Percentiles rank a stretch among this genome's conserved stretches.
Conservation (phyloP, 257 asterid genomes). For the Solanum paucissectum region DNA sequence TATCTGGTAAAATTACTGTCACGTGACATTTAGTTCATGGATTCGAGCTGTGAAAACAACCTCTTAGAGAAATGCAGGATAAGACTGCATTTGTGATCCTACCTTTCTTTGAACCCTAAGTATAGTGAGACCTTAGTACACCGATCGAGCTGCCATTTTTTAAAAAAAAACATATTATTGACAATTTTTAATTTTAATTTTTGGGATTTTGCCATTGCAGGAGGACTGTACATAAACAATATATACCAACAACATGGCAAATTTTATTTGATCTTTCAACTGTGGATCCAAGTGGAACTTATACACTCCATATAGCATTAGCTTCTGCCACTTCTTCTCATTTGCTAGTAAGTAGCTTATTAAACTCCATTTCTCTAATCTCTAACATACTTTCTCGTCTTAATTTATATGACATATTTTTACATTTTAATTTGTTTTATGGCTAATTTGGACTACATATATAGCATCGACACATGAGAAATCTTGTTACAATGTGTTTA, state of each 20-base stretch:
- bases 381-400: too few relatives aligned
- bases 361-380: not conserved
- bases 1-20: not conserved
- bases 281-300: constrained; percentile 17
- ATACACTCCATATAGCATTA: constrained; percentile 58
- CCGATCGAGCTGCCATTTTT: not conserved
- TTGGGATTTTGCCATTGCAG: not conserved
- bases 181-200: not conserved
- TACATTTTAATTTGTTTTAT: too few relatives aligned
- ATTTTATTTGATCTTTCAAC: constrained; percentile 25
- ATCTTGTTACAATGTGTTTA: not conserved
- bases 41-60: not conserved
- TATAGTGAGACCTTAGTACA: not conserved
- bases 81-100: not conserved
- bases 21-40: not conserved
- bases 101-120: not conserved
- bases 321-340: constrained; percentile 49
- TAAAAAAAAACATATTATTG: not conserved
- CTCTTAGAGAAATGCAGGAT: not conserved
- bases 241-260: constrained; percentile 51
- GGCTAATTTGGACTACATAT: not conserved
- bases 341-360: constrained; percentile 24
- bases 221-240: constrained; percentile 7
- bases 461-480: too few relatives aligned
- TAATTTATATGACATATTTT: too few relatives aligned